Percentiles rank a stretch among this genome's conserved stretches.
These are phyloP conservation scores for Hymenochaete sp. DNA, from an alignment of 1,284 basidiomycete species.

Conservation along the genomic window DNA sequence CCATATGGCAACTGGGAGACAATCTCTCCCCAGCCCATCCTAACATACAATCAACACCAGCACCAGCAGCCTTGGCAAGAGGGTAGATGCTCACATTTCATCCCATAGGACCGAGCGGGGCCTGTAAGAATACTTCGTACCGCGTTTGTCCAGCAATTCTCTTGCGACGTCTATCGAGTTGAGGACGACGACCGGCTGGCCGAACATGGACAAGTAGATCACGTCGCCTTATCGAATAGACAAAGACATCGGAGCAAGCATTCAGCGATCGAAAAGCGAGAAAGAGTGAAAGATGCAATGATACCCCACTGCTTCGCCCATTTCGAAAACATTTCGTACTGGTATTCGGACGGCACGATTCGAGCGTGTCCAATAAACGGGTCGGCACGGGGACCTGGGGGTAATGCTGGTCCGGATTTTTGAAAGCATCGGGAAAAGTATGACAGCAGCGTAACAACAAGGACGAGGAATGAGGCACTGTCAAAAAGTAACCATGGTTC, in stretches of 20 bases:
- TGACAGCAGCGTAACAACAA: too few relatives aligned
- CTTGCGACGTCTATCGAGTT: constrained; percentile 24
- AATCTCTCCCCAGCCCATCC: constrained; percentile 23
- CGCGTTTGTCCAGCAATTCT: constrained; percentile 30
- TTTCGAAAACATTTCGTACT: constrained; percentile 25
- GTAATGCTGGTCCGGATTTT: constrained; percentile 12
- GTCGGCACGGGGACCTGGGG: constrained; percentile 27
- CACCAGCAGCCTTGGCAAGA: not conserved
- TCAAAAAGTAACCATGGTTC: too few relatives aligned
- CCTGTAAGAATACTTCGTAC: constrained; percentile 31
- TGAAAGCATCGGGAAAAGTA: too few relatives aligned
- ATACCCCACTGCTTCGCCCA: constrained; percentile 28
- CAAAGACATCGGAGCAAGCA: too few relatives aligned
- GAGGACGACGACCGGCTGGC: constrained; percentile 27
- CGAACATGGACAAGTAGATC: constrained; percentile 27
- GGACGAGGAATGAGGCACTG: too few relatives aligned
- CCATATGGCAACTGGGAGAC: constrained; percentile 29
- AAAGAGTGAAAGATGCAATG: not conserved
- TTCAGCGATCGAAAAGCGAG: not conserved
- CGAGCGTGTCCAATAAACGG: constrained; percentile 28
- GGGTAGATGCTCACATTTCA: constrained; percentile 22
- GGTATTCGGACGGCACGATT: constrained; percentile 26
- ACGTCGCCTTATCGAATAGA: constrained; percentile 20
- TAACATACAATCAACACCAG: not conserved
- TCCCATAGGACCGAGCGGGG: constrained; percentile 26